Base-by-base conservation (phyloP, 371 early-diverging fungal species). In the Circinella minor region DNA sequence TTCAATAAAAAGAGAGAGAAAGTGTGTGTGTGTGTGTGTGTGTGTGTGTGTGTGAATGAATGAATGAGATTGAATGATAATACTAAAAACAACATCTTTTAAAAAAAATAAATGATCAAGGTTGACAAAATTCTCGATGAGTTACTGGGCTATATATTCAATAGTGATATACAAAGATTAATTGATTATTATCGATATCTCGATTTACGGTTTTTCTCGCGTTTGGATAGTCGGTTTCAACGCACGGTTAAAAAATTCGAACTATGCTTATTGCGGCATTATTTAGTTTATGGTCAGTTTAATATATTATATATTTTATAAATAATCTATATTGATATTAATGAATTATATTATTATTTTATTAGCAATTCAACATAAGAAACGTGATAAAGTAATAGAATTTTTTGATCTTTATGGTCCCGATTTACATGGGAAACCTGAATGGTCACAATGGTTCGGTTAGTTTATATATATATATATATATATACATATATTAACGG, bases 361-460 rank as follows among this genome's bases (percentile, higher is more conserved):
- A 27, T 27, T 63, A 89, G 89, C 91, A 5, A 84, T 87, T 15
- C 88, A 88, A 59, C 86, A 88, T 69, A 90, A 88, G 70, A 76
- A 79, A 61, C 70, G 79, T 61, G 89, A 87, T 15, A 88, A 86
- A 57, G 82, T 90, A 4, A 74, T 82, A 47, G 91, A 89, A 65
- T 90, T 89, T 65, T 88, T 90, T 71, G 89, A 89, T 62, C 69
- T 76, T 4, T 88, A 83, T 75, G 89, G 89, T 27, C 73, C 87
- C 43, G 89, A 89, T 57, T 72, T 90, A 48, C 85, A 88, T 59
- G 85, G 81, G 7, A 87, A 86, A 65, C 67, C 84, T 4, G 89
- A 89, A 67, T 90, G 91, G 91, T 74, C 87, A 39, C 81, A 86
- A 59, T 90, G 91, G 91, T 90, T 90, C 77, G 88, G 90, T 90